phyloP scores from a whole-genome alignment of 1,284 basidiomycete genomes.

The Sanghuangporus baumii region DNA sequence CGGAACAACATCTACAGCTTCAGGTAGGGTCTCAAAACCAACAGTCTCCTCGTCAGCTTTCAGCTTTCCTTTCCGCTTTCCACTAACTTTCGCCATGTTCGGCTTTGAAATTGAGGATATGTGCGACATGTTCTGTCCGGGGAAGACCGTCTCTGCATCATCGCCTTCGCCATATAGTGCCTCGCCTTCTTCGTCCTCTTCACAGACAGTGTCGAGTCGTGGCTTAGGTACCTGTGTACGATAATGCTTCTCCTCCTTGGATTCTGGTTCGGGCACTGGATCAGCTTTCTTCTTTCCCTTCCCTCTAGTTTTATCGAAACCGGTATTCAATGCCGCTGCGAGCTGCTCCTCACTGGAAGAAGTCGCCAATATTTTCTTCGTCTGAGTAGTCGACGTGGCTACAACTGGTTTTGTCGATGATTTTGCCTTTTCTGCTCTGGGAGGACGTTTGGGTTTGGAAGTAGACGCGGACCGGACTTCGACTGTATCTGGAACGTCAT shows the following conservation, averaged over 20 bases:
- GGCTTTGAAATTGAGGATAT: background rate
- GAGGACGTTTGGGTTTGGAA: background rate
- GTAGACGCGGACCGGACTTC: background rate
- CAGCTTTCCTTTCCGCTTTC: background rate
- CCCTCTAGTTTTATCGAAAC: background rate
- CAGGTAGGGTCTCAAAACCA: background rate
- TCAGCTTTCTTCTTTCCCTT: background rate
- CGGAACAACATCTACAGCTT: background rate
- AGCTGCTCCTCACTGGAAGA: too few relatives aligned
- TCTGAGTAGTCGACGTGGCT: too few relatives aligned
- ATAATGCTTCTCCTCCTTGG: background rate
- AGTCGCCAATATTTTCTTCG: too few relatives aligned
- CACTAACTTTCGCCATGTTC: background rate
- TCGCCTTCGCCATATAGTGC: background rate
- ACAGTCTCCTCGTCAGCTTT: background rate
- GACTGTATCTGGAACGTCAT: background rate
- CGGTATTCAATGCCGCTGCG: background rate
- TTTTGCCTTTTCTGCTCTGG: too few relatives aligned
- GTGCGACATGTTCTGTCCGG: background rate
- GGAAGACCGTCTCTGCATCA: background rate
- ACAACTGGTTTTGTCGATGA: too few relatives aligned
- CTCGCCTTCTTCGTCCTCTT: slow-evolving; percentile 1
- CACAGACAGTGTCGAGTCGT: background rate
- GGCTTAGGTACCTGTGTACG: background rate
- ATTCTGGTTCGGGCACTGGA: background rate